Conservation (phyloP, 2,329 filamentous ascomycete genomes). For the Beauveria sp. region DNA sequence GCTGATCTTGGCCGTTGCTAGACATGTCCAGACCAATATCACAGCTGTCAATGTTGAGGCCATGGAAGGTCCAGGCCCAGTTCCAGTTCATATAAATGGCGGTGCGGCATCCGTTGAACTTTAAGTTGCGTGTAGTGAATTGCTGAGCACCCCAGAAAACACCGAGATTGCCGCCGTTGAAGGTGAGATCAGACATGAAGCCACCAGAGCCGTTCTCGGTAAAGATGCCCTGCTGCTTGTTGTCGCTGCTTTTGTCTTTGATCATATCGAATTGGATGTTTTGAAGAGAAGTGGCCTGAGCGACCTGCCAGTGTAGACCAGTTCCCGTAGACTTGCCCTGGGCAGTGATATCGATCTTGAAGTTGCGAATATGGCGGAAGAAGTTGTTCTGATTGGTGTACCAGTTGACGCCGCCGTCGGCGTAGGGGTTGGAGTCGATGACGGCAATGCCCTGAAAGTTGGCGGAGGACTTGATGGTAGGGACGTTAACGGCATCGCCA, state of each 20-base stretch:
- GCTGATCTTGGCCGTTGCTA: constrained; percentile 48
- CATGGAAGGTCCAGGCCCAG: constrained; percentile 80
- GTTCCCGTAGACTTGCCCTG: constrained; percentile 55
- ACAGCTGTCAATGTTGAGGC: constrained; percentile 65
- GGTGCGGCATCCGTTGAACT: constrained; percentile 74
- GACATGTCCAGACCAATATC: constrained; percentile 74
- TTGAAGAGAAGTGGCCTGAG: constrained; percentile 73
- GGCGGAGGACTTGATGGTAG: constrained; percentile 66
- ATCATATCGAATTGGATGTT: constrained; percentile 79
- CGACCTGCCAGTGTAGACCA: constrained; percentile 79
- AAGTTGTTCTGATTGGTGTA: constrained; percentile 80
- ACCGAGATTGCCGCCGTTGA: constrained; percentile 74
- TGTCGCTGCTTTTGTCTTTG: constrained; percentile 53
- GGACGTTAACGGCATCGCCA: constrained; percentile 66
- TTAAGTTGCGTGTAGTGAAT: constrained; percentile 76
- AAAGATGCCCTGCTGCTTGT: constrained; percentile 70
- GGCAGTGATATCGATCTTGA: constrained; percentile 66
- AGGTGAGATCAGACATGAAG: constrained; percentile 75
- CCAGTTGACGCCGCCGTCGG: constrained; percentile 59
- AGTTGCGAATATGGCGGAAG: constrained; percentile 76
- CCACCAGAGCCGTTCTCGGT: constrained; percentile 82
- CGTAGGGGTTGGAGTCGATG: constrained; percentile 83
- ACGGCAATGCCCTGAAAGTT: constrained; percentile 79
- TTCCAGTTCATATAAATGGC: constrained; percentile 89
- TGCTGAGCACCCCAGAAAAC: constrained; percentile 81